Conservation (phyloP, 306 rosid species). For the Prunus fruticosa region DNA sequence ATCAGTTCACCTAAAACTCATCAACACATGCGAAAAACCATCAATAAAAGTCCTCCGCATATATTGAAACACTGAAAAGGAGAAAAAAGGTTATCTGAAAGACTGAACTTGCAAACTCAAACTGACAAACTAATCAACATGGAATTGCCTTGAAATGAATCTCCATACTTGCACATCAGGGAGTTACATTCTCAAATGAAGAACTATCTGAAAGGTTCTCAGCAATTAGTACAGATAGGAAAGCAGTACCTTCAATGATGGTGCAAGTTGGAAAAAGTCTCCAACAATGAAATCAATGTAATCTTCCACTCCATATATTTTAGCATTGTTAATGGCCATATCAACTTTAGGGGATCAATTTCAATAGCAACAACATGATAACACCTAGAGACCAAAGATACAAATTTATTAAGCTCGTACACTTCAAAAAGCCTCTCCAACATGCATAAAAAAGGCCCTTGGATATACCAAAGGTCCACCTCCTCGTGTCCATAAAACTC, state of each 20-base stretch:
- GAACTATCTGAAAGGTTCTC: background rate
- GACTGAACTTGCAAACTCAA: background rate
- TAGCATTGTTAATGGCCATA: constrained; percentile 36
- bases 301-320: constrained; percentile 34
- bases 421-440: background rate
- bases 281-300: constrained; percentile 37
- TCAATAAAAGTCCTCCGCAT: background rate
- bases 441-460: background rate
- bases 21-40: background rate
- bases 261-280: constrained; percentile 38
- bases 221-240: background rate
- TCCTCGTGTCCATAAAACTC: background rate
- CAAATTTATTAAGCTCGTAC: constrained; percentile 3
- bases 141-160: background rate
- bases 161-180: background rate
- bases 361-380: constrained; percentile 36
- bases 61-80: background rate
- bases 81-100: background rate
- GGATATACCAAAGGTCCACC: background rate
- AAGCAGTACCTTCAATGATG: constrained; percentile 29
- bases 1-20: background rate
- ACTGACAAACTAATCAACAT: background rate
- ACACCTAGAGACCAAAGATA: constrained; percentile 22
- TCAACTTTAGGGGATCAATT: constrained; percentile 29
- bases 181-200: background rate